Evolutionary conservation across 2,329 filamentous ascomycete genomes (phyloP).

Genomic region (Stromatinia cepivora): DNA sequence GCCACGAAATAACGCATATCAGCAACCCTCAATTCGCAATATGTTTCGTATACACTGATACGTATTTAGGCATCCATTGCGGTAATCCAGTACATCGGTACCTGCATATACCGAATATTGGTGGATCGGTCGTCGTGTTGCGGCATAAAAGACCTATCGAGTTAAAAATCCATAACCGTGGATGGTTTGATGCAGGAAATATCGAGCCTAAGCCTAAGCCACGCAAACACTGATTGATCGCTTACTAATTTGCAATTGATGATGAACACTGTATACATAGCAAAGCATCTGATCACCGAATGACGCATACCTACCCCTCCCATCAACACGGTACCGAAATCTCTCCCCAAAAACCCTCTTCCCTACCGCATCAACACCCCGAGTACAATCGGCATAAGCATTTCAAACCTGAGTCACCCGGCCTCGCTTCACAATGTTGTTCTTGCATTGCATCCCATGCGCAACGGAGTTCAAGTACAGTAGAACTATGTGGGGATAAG

Average conservation of each 20-base stretch:
- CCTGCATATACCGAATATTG: background rate
- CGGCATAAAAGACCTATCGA: no score
- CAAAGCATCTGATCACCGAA: background rate
- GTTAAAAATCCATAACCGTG: no score
- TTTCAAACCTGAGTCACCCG: constrained; percentile 5
- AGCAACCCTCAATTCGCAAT: background rate
- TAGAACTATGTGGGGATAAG: background rate
- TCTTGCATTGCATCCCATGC: no score
- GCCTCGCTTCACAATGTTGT: background rate
- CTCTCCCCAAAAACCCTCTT: background rate
- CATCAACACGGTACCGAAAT: no score
- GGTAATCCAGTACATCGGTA: background rate
- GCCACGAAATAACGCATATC: background rate
- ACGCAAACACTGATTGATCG: no score
- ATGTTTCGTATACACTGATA: background rate
- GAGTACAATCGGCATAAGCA: background rate
- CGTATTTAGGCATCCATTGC: background rate
- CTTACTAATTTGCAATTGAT: background rate
- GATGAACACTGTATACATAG: background rate
- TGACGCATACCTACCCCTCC: background rate
- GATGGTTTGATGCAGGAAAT: no score
- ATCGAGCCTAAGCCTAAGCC: no score
- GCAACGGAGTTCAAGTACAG: background rate
- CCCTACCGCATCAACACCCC: background rate
- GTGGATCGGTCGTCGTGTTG: background rate